phyloP scores from a whole-genome alignment of 2,329 filamentous ascomycete species.

The Fonsecaea pedrosoi region DNA sequence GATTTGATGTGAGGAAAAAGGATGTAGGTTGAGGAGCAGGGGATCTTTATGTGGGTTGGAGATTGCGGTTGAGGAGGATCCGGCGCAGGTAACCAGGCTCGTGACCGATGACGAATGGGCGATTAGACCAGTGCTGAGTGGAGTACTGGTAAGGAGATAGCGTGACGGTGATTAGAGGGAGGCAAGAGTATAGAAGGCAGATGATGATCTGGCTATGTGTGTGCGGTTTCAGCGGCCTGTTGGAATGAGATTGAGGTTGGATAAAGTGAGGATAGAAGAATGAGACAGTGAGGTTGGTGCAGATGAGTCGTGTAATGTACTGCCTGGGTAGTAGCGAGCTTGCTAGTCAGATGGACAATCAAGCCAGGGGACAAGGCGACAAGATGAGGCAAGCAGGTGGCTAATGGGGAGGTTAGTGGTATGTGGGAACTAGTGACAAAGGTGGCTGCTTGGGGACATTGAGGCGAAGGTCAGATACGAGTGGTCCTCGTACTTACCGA shows the following conservation, averaged over 20 bases:
- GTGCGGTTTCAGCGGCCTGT: not conserved
- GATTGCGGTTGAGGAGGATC: conserved; percentile 21
- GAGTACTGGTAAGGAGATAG: conserved; percentile 39
- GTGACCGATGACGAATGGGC: conserved; percentile 33
- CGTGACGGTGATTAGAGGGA: not conserved
- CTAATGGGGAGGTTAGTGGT: conserved; percentile 2
- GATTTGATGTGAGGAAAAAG: conserved; percentile 1
- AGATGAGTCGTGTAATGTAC: conserved; percentile 18
- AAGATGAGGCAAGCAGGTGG: conserved; percentile 17
- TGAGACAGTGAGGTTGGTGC: not conserved
- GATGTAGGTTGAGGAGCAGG: not conserved
- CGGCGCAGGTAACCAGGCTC: conserved; percentile 27
- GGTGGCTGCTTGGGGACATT: conserved; percentile 1
- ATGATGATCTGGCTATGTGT: not conserved
- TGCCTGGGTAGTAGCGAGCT: conserved; percentile 15
- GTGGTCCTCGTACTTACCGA: no score
- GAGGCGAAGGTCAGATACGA: not conserved
- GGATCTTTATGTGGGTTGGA: not conserved
- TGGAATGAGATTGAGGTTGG: not conserved
- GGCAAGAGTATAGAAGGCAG: not conserved
- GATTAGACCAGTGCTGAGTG: conserved; percentile 41
- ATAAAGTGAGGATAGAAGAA: conserved; percentile 13
- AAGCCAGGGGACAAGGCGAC: conserved; percentile 9
- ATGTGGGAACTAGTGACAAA: conserved; percentile 16
- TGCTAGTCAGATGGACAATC: conserved; percentile 18